Conservation (phyloP, 164 flowering plant genomes). For the Platanus orientalis region DNA sequence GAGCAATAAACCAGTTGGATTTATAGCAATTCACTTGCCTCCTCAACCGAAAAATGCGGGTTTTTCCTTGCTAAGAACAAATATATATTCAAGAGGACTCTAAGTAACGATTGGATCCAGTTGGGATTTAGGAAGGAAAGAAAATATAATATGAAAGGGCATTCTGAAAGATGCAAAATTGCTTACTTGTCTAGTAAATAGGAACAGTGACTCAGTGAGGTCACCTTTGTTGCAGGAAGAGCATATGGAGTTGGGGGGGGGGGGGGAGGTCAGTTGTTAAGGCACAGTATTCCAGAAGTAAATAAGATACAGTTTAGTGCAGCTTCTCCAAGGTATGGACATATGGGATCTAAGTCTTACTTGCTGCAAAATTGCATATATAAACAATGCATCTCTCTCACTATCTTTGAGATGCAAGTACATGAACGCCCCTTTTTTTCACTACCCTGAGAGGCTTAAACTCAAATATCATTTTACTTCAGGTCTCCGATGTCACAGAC, state of each 20-base stretch:
- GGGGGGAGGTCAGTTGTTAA: neutral
- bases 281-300: constrained; percentile 1
- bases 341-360: neutral
- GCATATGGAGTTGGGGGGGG: constrained; percentile 11
- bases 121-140: neutral
- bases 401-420: neutral
- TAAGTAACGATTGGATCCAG: neutral
- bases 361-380: neutral
- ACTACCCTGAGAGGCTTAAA: too few species aligned
- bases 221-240: neutral
- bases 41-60: neutral
- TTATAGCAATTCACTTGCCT: neutral
- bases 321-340: constrained; percentile 6
- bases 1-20: neutral
- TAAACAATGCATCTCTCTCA: neutral
- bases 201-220: neutral
- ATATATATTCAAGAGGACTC: neutral
- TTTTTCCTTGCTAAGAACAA: neutral
- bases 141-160: neutral
- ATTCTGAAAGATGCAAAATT: neutral
- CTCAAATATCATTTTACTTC: too few species aligned
- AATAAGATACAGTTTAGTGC: neutral
- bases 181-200: neutral
- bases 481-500: too few species aligned
- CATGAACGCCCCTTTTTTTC: neutral